Conservation (phyloP, 352 stramenopile species). For the Globisporangium heterothallicum region DNA sequence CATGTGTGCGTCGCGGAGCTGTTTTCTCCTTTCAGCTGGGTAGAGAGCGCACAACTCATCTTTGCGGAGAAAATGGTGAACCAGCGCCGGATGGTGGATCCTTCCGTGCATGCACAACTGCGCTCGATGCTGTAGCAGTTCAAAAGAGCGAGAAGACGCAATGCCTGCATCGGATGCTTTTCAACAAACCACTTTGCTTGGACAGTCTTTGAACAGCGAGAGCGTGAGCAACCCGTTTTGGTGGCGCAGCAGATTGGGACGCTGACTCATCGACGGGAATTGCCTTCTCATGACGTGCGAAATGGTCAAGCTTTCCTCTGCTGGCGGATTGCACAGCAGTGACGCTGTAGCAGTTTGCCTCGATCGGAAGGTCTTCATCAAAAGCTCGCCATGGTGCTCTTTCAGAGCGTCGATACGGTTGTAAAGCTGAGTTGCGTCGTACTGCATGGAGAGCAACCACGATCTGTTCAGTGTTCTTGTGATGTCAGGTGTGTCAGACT, state of each 20-base stretch:
- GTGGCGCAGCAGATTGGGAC: neutral
- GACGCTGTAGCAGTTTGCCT: neutral
- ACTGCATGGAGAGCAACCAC: neutral
- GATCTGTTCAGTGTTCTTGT: neutral
- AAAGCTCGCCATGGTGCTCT: neutral
- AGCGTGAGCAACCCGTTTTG: neutral
- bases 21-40: neutral
- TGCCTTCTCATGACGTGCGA: neutral
- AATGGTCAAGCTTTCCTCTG: neutral
- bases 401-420: neutral
- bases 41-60: too few relatives aligned
- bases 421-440: neutral
- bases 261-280: neutral
- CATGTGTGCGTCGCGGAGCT: neutral
- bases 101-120: too few relatives aligned
- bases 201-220: neutral
- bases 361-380: neutral
- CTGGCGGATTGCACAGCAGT: conserved; percentile 1
- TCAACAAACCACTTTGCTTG: neutral
- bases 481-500: too few relatives aligned
- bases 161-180: too few relatives aligned
- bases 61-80: too few relatives aligned
- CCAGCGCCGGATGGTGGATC: too few relatives aligned
- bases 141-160: too few relatives aligned
- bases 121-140: too few relatives aligned